phyloP scores from a whole-genome alignment of 108 stramenopile genomes.

The Skeletonema potamos region DNA sequence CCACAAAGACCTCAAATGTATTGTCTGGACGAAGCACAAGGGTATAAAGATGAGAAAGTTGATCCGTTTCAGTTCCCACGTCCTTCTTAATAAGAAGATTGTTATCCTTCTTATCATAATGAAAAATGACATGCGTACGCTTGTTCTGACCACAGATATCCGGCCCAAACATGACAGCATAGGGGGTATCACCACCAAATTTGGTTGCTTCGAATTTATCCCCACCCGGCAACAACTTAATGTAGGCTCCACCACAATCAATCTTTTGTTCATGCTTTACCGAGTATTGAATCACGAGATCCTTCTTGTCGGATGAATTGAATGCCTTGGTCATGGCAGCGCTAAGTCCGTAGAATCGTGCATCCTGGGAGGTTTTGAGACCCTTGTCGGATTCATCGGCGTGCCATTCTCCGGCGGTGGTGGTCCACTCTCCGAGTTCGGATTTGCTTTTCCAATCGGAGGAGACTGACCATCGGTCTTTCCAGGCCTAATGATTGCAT shows the following conservation, averaged over 20 bases:
- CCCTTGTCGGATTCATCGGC: constrained; percentile 88
- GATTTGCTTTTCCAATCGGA: constrained; percentile 90
- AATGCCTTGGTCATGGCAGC: constrained; percentile 86
- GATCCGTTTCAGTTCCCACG: constrained; percentile 85
- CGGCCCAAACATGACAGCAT: constrained; percentile 99
- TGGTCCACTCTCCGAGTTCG: constrained; percentile 95
- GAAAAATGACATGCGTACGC: constrained; percentile 97
- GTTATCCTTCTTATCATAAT: constrained; percentile 90
- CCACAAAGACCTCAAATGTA: constrained; percentile 97
- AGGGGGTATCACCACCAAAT: constrained; percentile 98
- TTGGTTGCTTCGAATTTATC: constrained; percentile 69
- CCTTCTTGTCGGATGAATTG: constrained; percentile 82
- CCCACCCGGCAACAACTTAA: constrained; percentile 93
- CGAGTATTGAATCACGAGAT: constrained; percentile 95
- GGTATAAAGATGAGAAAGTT: constrained; percentile 96
- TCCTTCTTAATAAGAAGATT: constrained; percentile 97
- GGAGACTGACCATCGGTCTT: constrained; percentile 89
- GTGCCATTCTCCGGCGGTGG: constrained; percentile 92
- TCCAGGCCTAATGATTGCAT: constrained; percentile 88
- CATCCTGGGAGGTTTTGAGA: constrained; percentile 91
- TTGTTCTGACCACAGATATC: constrained; percentile 97
- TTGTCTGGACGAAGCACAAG: constrained; percentile 92
- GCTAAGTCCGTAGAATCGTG: constrained; percentile 95
- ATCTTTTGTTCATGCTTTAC: constrained; percentile 98
- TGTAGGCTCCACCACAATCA: constrained; percentile 99